Base-by-base conservation (phyloP, 2,329 filamentous ascomycete species). In the Aspergillus sp. region DNA sequence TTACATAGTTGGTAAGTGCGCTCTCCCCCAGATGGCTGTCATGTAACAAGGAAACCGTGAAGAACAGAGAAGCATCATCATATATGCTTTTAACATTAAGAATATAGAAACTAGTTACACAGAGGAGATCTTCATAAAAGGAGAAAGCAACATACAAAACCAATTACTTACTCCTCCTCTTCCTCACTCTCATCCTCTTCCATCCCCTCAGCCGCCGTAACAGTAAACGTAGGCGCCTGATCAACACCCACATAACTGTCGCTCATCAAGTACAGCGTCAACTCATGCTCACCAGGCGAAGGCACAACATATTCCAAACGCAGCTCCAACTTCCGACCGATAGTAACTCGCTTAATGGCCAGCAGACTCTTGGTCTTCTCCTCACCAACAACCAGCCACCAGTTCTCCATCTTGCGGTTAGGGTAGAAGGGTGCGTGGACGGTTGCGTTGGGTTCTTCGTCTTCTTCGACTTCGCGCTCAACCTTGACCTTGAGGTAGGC, bases 371-470 rank as follows among this genome's bases (percentile, higher is more conserved):
- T 91, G 37, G 86, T 88, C 66, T 82, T 86, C 72, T 96, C 90
- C 59, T 97, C 90, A 25, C 90, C 91, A 30, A 98, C 88, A 17
- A 98, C 88, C 48, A 98, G 74, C 93, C 93, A 98, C 90, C 90
- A 98, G 65, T 93, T 95, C 77, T 98, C 93, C 74, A 88, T 85
- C 78, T 98, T 98, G 68, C 86, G 85, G 44, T 70, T 76, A 1
- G 93, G 90, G 66, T 93, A 98, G 77, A 97, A 98, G 0, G 93
- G 93, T 45, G 91, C 90, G 65, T 97, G 90, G 2, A 97, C 94
- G 1, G 84, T 85, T 2, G 85, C 81, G 65, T 96, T 89, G 13
- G 86, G 80, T 55, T 88, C 84, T 46, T 86, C 82, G 35, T 83
- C 81, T 9, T 83, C 81, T n/a, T 83, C 81, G 4, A 91, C 73